These are phyloP conservation scores for Colletotrichum aenigma DNA, from an alignment of 2,329 filamentous ascomycete genomes.

Conservation along the genomic window DNA sequence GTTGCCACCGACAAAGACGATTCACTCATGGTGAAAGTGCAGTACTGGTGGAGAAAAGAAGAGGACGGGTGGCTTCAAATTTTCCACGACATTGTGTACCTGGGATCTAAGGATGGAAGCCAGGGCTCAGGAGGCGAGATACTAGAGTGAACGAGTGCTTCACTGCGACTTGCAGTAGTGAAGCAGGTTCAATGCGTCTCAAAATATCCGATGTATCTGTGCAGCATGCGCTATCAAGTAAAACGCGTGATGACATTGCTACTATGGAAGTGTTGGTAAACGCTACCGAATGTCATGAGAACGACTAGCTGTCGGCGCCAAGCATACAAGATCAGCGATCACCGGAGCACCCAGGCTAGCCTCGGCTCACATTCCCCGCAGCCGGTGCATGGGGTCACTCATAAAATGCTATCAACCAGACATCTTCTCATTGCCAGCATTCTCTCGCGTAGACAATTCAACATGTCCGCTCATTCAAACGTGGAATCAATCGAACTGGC, in stretches of 20 bases:
- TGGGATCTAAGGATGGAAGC: conserved; percentile 28
- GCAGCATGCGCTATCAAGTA: neutral
- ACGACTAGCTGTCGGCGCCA: neutral
- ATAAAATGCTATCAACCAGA: neutral
- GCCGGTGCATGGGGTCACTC: neutral
- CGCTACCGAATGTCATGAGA: neutral
- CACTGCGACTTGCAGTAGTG: neutral
- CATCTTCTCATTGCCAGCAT: neutral
- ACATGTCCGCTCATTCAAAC: neutral
- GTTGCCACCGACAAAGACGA: neutral
- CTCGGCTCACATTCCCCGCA: neutral
- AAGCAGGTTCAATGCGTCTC: neutral
- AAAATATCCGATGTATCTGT: neutral
- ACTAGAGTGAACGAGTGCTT: neutral
- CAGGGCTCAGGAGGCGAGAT: conserved; percentile 23
- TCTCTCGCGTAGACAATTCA: neutral
- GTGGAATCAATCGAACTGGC: neutral
- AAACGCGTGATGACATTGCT: neutral
- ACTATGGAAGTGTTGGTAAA: neutral
- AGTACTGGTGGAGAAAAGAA: conserved; percentile 33
- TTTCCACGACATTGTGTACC: conserved; percentile 31
- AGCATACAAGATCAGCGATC: neutral
- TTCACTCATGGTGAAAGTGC: conserved; percentile 28
- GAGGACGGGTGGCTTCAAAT: conserved; percentile 23
- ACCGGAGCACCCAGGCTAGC: neutral